Percentiles rank a stretch among this genome's conserved stretches.
These are phyloP conservation scores for Piper betle DNA, from an alignment of 164 flowering plant genomes.

Conservation along the genomic window DNA sequence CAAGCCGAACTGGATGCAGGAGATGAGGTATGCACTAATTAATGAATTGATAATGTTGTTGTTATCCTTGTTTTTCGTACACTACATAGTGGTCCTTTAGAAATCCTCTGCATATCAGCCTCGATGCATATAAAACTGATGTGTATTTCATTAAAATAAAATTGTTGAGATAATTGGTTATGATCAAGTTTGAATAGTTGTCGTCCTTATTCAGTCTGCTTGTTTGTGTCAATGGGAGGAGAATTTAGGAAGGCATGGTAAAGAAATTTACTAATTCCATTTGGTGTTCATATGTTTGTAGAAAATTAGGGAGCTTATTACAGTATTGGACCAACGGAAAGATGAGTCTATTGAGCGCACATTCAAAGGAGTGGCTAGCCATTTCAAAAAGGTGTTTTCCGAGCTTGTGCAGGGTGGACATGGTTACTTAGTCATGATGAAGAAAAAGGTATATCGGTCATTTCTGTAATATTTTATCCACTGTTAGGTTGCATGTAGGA, in stretches of 20 bases:
- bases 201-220: background rate
- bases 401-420: conserved; percentile 97
- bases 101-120: no score
- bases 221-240: no score
- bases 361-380: conserved; percentile 95
- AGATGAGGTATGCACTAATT: conserved; percentile 52
- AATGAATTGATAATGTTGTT: no score
- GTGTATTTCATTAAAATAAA: no score
- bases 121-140: no score
- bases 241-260: background rate
- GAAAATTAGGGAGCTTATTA: conserved; percentile 90
- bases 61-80: no score
- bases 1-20: conserved; percentile 96
- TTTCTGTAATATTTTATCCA: background rate
- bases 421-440: conserved; percentile 94
- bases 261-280: background rate
- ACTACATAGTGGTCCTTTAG: no score
- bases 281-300: conserved; percentile 18
- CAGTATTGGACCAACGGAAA: conserved; percentile 84
- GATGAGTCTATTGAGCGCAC: conserved; percentile 99
- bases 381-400: conserved; percentile 89
- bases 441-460: conserved; percentile 62
- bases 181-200: background rate
- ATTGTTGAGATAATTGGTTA: no score
- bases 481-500: no score